Percentiles rank a stretch among this genome's conserved stretches.
Conservation (phyloP, 1,284 basidiomycete genomes). For the Malassezia pachydermatis region DNA sequence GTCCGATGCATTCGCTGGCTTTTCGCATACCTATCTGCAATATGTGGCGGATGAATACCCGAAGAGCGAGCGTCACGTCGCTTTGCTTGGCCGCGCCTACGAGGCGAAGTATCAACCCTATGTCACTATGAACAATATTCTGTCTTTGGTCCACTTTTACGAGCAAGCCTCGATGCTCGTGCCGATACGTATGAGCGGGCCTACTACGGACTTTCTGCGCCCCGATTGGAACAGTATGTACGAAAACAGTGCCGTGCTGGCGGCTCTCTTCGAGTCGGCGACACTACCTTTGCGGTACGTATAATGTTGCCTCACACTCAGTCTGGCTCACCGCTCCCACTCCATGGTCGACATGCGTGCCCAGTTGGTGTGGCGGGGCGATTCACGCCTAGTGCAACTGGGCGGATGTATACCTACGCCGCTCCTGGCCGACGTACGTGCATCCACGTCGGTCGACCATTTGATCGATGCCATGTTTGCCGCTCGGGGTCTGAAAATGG, state of each 20-base stretch:
- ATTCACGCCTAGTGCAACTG: slow-evolving; percentile 36
- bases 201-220: neutral
- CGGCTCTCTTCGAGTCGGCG: slow-evolving; percentile 37
- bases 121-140: slow-evolving; percentile 30
- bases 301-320: slow-evolving; percentile 1
- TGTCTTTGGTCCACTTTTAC: slow-evolving; percentile 20
- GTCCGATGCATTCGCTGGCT: slow-evolving; percentile 34
- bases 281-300: slow-evolving; percentile 26
- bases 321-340: slow-evolving; percentile 23
- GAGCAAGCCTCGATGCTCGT: slow-evolving; percentile 26
- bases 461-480: slow-evolving; percentile 35
- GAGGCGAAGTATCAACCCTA: neutral
- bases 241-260: slow-evolving; percentile 29
- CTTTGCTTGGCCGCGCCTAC: slow-evolving; percentile 11
- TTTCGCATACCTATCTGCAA: slow-evolving; percentile 26
- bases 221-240: slow-evolving; percentile 24
- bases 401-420: slow-evolving; percentile 36
- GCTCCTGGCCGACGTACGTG: slow-evolving; percentile 20
- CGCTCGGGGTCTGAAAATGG: slow-evolving; percentile 18
- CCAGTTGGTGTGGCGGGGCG: slow-evolving; percentile 37
- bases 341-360: slow-evolving; percentile 23
- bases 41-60: slow-evolving; percentile 35
- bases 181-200: slow-evolving; percentile 18
- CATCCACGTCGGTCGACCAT: slow-evolving; percentile 8
- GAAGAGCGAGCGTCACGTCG: slow-evolving; percentile 27